Evolutionary conservation across 805 yeast species (phyloP).

Genomic region (Zygotorulaspora danielsina): DNA sequence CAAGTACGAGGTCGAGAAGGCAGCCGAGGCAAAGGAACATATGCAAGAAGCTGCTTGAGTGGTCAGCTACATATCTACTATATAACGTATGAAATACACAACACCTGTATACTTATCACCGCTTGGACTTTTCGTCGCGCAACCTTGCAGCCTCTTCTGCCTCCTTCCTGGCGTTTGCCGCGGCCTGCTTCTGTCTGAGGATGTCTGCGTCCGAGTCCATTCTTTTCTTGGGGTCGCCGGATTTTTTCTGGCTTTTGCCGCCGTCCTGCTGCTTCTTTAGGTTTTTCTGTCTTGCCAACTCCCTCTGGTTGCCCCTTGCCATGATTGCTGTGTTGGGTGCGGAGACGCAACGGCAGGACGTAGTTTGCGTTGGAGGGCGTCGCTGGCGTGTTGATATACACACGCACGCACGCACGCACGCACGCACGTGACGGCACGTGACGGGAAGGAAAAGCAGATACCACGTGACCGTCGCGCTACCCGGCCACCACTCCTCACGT

Average conservation of each 20-base stretch:
- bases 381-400: too few relatives aligned
- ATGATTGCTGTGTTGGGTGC: conserved; percentile 36
- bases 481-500: too few relatives aligned
- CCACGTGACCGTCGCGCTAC: too few relatives aligned
- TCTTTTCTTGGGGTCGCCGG: conserved; percentile 82
- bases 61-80: conserved; percentile 5
- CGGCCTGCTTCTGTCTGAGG: conserved; percentile 83
- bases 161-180: conserved; percentile 36
- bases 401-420: too few relatives aligned
- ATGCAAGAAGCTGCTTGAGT: conserved; percentile 21
- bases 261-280: conserved; percentile 69
- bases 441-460: too few relatives aligned
- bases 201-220: conserved; percentile 87
- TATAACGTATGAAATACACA: background rate
- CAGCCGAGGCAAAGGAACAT: conserved; percentile 49
- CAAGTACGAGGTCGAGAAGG: conserved; percentile 84
- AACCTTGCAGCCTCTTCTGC: conserved; percentile 29
- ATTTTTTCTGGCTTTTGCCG: conserved; percentile 55
- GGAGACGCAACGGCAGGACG: too few relatives aligned
- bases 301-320: conserved; percentile 98
- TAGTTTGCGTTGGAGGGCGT: too few relatives aligned
- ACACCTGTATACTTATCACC: too few relatives aligned
- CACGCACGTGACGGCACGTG: too few relatives aligned
- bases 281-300: conserved; percentile 85
- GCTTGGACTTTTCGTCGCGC: conserved; percentile 6